Evolutionary conservation across 1,284 basidiomycete genomes (phyloP), one percentile per base, ranked within the genome.

Genomic region (Violaceomyces palustris): DNA sequence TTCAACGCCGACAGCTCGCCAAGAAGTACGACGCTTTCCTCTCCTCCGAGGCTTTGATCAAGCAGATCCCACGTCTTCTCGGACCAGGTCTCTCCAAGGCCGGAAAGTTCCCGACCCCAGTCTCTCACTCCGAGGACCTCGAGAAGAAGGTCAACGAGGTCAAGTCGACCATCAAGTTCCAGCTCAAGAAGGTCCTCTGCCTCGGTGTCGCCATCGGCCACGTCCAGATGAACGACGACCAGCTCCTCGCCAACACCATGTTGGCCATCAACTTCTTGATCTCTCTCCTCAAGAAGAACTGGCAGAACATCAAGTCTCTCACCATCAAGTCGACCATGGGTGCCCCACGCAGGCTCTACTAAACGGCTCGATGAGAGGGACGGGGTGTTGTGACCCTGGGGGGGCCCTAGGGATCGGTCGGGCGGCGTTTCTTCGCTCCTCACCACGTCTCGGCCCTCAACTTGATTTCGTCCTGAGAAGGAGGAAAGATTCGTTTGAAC

Each of bases 11-110:
- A 19, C 93, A n/a, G 82, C 88, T 98, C 69, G 93, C 93, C 63
- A 96, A 97, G 82, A 97, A 97, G 78, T 93, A 97, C 80, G 93
- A 99, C 73, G 91, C 93, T 62, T 99, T 99, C 85, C 80, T 99
- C 62, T 84, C 94, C 38, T 98, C 94, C 59, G 94, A 99, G 77
- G 80, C 89, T 57, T 82, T 99, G 67, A 97, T 99, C 83, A 98
- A 96, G 83, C 93, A 97, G 80, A 98, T 99, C 60, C 94, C 93
- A 68, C 93, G 94, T 93, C 84, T 98, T 50, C 84, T 98, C 63
- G 93, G 93, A 59, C 93, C 94, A 73, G 94, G 94, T 89, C 86
- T 98, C 52, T 97, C 94, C 74, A 98, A 98, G 82, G 93, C 94
- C 69, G 94, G 94, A 75, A 98, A 99, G 78, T 99, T 98, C 88